phyloP scores from a whole-genome alignment of 2,329 filamentous ascomycete species.

The Coniella lustricola region DNA sequence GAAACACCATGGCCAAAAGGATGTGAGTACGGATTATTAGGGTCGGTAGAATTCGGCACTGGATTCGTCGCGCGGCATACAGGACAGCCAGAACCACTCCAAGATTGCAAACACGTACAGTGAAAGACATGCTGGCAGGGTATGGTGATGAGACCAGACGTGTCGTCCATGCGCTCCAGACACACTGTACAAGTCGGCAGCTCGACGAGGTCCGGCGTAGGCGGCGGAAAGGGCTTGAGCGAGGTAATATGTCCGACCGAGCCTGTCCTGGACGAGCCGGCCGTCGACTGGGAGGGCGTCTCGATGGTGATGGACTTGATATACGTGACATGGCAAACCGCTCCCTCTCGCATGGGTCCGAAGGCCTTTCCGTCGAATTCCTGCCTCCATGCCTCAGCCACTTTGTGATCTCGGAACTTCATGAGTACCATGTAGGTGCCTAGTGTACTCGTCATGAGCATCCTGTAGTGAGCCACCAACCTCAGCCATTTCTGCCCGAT shows the following conservation, averaged over 20 bases:
- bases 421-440: slow-evolving; percentile 94
- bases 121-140: slow-evolving; percentile 98
- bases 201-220: slow-evolving; percentile 79
- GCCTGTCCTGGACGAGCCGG: slow-evolving; percentile 21
- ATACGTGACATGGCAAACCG: slow-evolving; percentile 85
- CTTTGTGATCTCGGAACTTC: slow-evolving; percentile 74
- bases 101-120: slow-evolving; percentile 91
- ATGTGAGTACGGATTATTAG: slow-evolving; percentile 41
- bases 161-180: slow-evolving; percentile 96
- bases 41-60: slow-evolving; percentile 32
- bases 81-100: slow-evolving; percentile 88
- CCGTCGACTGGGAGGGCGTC: slow-evolving; percentile 46
- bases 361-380: slow-evolving; percentile 92
- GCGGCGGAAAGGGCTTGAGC: slow-evolving; percentile 54
- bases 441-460: slow-evolving; percentile 82
- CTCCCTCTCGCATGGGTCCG: slow-evolving; percentile 83
- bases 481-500: slow-evolving; percentile 81
- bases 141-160: slow-evolving; percentile 88
- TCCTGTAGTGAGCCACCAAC: slow-evolving; percentile 85
- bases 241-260: slow-evolving; percentile 33
- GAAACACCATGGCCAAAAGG: slow-evolving; percentile 54
- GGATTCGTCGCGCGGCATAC: slow-evolving; percentile 81
- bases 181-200: slow-evolving; percentile 95
- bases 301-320: slow-evolving; percentile 88
- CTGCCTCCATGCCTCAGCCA: slow-evolving; percentile 71